Percentiles rank a stretch among this genome's conserved stretches.
Conservation (phyloP, 2,329 filamentous ascomycete species). For the Parascedosporium putredinis region DNA sequence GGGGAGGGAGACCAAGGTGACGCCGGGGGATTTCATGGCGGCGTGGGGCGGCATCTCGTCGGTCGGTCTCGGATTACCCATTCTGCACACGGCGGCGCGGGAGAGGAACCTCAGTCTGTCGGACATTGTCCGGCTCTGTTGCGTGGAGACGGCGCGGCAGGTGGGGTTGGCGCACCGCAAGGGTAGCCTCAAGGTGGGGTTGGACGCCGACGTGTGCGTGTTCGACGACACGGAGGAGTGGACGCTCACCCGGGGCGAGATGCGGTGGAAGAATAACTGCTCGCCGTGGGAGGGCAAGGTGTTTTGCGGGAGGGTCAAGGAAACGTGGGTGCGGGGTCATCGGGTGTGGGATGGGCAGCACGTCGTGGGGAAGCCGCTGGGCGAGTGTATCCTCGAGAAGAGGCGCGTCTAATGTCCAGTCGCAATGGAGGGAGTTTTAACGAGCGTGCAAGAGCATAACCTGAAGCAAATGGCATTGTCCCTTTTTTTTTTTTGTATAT, state of each 20-base stretch:
- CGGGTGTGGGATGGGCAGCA: constrained; percentile 59
- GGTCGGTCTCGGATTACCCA: constrained; percentile 83
- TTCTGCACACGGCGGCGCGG: constrained; percentile 66
- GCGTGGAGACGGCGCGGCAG: constrained; percentile 75
- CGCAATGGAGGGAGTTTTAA: too few relatives aligned
- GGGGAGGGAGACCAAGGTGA: constrained; percentile 20
- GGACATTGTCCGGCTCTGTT: constrained; percentile 79
- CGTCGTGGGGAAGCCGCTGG: constrained; percentile 40
- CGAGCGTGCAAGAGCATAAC: too few relatives aligned
- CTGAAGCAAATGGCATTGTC: too few relatives aligned
- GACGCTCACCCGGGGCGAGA: constrained; percentile 61
- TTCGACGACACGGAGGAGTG: constrained; percentile 81
- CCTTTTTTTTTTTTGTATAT: too few relatives aligned
- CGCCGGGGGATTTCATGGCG: constrained; percentile 77
- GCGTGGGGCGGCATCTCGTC: constrained; percentile 96
- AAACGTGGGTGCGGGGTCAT: constrained; percentile 75
- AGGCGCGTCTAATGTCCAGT: constrained; percentile 22
- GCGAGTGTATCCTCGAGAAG: constrained; percentile 51
- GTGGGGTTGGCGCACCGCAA: constrained; percentile 75
- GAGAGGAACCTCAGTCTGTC: constrained; percentile 41
- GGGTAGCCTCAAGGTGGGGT: constrained; percentile 68
- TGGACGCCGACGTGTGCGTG: constrained; percentile 84
- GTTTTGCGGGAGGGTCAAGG: constrained; percentile 66
- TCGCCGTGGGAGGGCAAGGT: constrained; percentile 78
- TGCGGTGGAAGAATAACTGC: constrained; percentile 92